A percentile compares a stretch with the other conserved stretches of the same genome.
These are phyloP conservation scores for Cystobasidium onofrii DNA, from an alignment of 768 basidiomycete species.

Conservation along the genomic window DNA sequence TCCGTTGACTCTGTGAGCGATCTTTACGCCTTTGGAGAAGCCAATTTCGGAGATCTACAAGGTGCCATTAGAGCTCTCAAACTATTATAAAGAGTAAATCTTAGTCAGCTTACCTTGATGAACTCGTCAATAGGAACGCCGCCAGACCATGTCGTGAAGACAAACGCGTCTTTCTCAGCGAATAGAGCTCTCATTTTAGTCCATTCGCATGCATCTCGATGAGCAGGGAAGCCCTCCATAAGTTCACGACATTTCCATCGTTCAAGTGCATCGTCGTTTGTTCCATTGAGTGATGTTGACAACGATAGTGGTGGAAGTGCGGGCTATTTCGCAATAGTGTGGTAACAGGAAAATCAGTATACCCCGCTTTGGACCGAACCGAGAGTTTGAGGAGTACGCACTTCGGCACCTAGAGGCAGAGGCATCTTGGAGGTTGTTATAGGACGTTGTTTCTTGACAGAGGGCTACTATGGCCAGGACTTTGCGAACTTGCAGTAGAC, in stretches of 20 bases:
- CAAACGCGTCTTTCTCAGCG: slow-evolving; percentile 33
- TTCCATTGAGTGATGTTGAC: slow-evolving; percentile 25
- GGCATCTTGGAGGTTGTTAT: neutral
- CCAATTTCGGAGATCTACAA: slow-evolving; percentile 35
- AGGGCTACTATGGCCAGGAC: no score
- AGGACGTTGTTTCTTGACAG: no score
- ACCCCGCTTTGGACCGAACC: neutral
- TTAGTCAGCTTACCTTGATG: slow-evolving; percentile 27
- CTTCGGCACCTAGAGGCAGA: slow-evolving; percentile 10
- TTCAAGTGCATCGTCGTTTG: slow-evolving; percentile 29
- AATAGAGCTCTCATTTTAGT: slow-evolving; percentile 35
- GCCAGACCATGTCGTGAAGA: slow-evolving; percentile 38
- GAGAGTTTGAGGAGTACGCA: neutral
- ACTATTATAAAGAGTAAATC: neutral
- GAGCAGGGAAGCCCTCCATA: slow-evolving; percentile 31
- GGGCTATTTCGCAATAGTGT: neutral
- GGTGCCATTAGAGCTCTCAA: no score
- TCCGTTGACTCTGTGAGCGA: slow-evolving; percentile 40
- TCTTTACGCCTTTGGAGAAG: slow-evolving; percentile 38
- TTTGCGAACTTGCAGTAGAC: no score
- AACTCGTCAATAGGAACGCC: slow-evolving; percentile 37
- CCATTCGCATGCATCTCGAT: slow-evolving; percentile 38
- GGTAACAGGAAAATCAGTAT: slow-evolving; percentile 1
- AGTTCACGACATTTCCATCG: slow-evolving; percentile 32
- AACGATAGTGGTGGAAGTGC: slow-evolving; percentile 18